Base-by-base conservation (phyloP, 257 asterid genomes). In the Catharanthus roseus region DNA sequence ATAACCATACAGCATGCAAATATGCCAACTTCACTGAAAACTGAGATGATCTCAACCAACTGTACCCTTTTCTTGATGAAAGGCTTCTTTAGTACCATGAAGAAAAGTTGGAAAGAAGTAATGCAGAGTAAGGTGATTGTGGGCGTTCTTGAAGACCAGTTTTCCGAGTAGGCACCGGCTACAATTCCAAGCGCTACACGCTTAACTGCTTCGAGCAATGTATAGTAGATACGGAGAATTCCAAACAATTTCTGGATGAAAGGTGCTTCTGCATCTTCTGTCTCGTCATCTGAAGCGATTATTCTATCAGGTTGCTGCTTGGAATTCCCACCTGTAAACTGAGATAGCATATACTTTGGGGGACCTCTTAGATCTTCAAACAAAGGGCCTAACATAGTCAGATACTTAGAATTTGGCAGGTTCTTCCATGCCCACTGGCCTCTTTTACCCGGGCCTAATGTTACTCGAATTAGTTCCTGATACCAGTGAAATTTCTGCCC, bases 371-470 rank as follows among this genome's bases (percentile, higher is more conserved):
- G 90, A 74, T 93, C 99, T 82, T 91, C 99, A 16, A 91, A 93
- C n/a, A 93, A 67, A 11, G 99, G 96, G 1, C 99, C 97, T 10
- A 93, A 57, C 60, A 84, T 84, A 60, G 86, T 81, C 61, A 86
- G 74, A 74, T 76, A 80, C 33, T 60, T 72, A 1, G 95, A 80
- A 39, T 71, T 77, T 0, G 84, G 79, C 10, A 81, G 70, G 76
- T 84, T 87, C 60, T 82, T 91, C 99, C 99, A 93, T 47, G 97
- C 85, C 99, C 99, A 93, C 56, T 91, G 99, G 76, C 99, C 99
- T 83, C 95, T 72, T 81, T 93, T 93, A 7, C 97, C 99, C 0
- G 97, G 99, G 56, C 99, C 97, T 45, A 93, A 76, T 21, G 96
- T 89, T 4, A 85, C 96, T 29, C 99, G 90, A 45, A 93, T 70